phyloP scores from a whole-genome alignment of 306 rosid genomes.

The Crotalaria pallida region DNA sequence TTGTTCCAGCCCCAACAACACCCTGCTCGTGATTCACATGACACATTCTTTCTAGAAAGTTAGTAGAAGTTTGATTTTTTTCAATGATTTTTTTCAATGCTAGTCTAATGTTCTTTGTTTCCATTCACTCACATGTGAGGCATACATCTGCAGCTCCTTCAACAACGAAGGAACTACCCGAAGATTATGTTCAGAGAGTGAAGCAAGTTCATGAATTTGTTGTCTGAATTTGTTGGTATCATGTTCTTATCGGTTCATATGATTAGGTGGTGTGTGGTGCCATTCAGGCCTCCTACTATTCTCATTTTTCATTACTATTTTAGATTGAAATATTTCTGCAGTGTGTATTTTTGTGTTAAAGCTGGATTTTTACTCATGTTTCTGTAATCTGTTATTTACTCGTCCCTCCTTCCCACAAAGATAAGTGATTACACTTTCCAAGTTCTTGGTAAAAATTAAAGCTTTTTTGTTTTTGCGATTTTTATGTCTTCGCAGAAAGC shows the following conservation, averaged over 20 bases:
- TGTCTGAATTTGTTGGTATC: constrained; percentile 16
- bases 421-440: neutral
- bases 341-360: neutral
- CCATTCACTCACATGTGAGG: constrained; percentile 15
- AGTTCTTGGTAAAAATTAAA: neutral
- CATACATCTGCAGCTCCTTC: constrained; percentile 61
- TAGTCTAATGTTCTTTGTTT: constrained; percentile 15
- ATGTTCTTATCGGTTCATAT: neutral
- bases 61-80: constrained; percentile 1
- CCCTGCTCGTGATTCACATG: constrained; percentile 98
- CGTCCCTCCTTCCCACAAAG: neutral
- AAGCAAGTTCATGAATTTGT: constrained; percentile 77
- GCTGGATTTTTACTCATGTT: neutral
- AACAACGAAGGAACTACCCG: constrained; percentile 70
- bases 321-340: neutral
- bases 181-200: constrained; percentile 93
- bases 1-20: constrained; percentile 99
- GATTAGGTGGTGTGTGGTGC: constrained; percentile 9
- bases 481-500: constrained; percentile 57
- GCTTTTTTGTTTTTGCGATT: neutral
- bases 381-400: neutral
- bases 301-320: neutral
- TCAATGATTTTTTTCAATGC: no score
- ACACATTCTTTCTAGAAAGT: constrained; percentile 82
- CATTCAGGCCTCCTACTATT: neutral